Conservation (phyloP, 441 rosid genomes). For the Euphorbia schlechtendalii region DNA sequence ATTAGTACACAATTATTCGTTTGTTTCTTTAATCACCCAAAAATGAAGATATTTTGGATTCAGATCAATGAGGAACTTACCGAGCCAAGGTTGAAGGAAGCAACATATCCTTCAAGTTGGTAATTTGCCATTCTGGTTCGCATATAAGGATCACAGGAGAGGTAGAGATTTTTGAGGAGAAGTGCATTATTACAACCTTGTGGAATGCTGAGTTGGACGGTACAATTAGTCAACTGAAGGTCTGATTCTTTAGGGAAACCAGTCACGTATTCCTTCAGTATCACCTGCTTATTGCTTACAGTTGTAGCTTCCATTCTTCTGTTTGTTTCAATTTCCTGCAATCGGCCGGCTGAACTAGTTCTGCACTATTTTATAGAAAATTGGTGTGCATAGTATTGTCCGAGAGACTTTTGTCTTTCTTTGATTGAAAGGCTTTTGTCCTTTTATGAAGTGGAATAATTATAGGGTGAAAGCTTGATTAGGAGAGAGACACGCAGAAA, state of each 20-base stretch:
- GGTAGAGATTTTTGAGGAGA: constrained; percentile 53
- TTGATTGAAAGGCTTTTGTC: background rate
- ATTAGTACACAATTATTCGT: constrained; percentile 3
- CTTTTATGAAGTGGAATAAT: background rate
- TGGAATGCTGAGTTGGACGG: constrained; percentile 30
- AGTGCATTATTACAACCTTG: constrained; percentile 31
- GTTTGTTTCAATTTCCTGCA: background rate
- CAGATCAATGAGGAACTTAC: background rate
- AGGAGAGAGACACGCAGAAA: background rate
- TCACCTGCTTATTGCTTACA: constrained; percentile 32
- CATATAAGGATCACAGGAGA: constrained; percentile 71
- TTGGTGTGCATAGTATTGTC: background rate
- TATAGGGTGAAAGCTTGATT: background rate
- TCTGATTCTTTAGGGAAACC: constrained; percentile 37
- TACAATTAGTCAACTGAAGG: constrained; percentile 23
- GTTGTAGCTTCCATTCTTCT: background rate
- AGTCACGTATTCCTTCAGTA: constrained; percentile 34
- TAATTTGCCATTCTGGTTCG: constrained; percentile 18
- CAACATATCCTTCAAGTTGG: background rate
- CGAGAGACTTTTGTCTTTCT: background rate
- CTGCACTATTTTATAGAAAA: background rate
- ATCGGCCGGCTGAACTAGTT: background rate
- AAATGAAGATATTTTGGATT: background rate
- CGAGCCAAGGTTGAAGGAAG: background rate
- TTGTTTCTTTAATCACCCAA: background rate